phyloP scores from a whole-genome alignment of 805 yeast genomes.

The Wickerhamomyces subpelliculosus region DNA sequence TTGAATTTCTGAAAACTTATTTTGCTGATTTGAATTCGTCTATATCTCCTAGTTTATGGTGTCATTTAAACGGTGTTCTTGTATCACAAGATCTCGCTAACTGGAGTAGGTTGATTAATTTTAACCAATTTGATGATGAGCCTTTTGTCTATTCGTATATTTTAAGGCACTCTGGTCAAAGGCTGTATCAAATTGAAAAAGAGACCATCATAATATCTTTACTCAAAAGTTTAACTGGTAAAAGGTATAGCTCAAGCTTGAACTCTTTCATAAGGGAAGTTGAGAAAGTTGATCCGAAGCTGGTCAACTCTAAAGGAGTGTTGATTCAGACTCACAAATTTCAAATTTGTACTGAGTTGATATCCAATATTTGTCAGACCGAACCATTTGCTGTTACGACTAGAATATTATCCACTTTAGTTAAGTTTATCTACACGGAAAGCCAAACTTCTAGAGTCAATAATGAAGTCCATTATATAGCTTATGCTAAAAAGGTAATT shows the following conservation, averaged over 20 bases:
- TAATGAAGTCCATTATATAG: no score
- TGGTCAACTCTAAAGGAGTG: constrained; percentile 7
- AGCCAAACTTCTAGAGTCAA: no score
- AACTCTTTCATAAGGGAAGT: constrained; percentile 13
- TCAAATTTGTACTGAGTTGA: constrained; percentile 11
- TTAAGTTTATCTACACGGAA: constrained; percentile 9
- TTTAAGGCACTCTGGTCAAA: constrained; percentile 11
- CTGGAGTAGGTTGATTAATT: constrained; percentile 18
- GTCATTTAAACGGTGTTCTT: constrained; percentile 10
- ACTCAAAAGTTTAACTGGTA: constrained; percentile 10
- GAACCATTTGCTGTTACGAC: constrained; percentile 5
- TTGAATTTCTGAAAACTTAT: constrained; percentile 6
- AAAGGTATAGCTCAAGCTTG: constrained; percentile 8
- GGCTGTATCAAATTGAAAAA: constrained; percentile 12
- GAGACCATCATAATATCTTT: constrained; percentile 10
- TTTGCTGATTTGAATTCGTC: constrained; percentile 13
- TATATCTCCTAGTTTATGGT: constrained; percentile 17
- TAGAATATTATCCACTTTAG: constrained; percentile 10
- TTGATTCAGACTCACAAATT: constrained; percentile 15
- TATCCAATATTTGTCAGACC: constrained; percentile 10
- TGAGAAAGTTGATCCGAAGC: constrained; percentile 10
- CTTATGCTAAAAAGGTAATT: no score
- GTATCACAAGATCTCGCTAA: constrained; percentile 12
- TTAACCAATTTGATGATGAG: constrained; percentile 18
- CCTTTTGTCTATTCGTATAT: constrained; percentile 13